These are phyloP conservation scores for Pogostemon cablin DNA, from an alignment of 257 asterid species.

Conservation along the genomic window DNA sequence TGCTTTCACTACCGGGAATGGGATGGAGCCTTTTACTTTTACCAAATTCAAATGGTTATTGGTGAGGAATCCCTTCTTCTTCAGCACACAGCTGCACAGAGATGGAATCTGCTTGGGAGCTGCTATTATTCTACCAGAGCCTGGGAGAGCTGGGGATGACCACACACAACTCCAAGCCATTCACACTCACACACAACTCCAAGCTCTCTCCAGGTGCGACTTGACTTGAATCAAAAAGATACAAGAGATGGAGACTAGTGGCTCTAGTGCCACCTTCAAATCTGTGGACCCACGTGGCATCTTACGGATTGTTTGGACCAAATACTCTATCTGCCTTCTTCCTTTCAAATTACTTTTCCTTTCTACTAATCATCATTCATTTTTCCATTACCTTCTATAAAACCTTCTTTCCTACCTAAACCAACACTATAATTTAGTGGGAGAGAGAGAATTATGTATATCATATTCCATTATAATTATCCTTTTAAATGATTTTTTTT, in stretches of 20 bases:
- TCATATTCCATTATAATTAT: too few relatives aligned
- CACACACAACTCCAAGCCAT: slow-evolving; percentile 60
- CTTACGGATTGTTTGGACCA: background rate
- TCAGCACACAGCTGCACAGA: slow-evolving; percentile 43
- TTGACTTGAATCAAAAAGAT: background rate
- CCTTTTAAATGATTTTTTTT: too few relatives aligned
- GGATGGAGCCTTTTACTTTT: slow-evolving; percentile 21
- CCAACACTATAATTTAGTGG: too few relatives aligned
- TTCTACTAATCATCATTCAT: too few relatives aligned
- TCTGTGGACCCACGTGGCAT: slow-evolving; percentile 54
- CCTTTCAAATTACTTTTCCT: too few relatives aligned
- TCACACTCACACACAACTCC: slow-evolving; percentile 11
- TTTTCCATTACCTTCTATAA: too few relatives aligned
- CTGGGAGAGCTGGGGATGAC: slow-evolving; percentile 49
- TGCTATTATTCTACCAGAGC: background rate
- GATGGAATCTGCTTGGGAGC: slow-evolving; percentile 43
- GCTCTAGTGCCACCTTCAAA: slow-evolving; percentile 39
- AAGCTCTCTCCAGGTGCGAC: background rate
- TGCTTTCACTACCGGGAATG: slow-evolving; percentile 42
- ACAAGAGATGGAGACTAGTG: slow-evolving; percentile 41
- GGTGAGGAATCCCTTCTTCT: slow-evolving; percentile 38
- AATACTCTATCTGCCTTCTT: too few relatives aligned
- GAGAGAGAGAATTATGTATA: too few relatives aligned
- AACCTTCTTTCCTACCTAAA: too few relatives aligned
- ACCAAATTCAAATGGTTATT: slow-evolving; percentile 22